These are phyloP conservation scores for Clonostachys rhizophaga DNA, from an alignment of 2,329 filamentous ascomycete genomes.

Conservation along the genomic window DNA sequence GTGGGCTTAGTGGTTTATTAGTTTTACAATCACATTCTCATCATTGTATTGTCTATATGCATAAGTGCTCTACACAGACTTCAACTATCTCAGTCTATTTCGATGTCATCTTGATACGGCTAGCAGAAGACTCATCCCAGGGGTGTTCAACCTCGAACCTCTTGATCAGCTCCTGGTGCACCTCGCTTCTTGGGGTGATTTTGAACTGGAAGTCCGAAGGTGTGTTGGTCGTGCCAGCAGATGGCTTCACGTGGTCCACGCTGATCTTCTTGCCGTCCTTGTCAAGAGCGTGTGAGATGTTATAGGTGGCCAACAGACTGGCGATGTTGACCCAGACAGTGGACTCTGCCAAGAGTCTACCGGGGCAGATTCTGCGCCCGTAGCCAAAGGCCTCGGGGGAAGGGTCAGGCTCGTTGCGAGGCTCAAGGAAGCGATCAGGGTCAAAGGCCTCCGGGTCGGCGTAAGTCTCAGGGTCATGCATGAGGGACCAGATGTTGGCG, in stretches of 20 bases:
- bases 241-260: not conserved
- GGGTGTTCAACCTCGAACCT: conserved; percentile 4
- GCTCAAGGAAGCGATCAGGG: conserved; percentile 2
- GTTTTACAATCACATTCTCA: no score
- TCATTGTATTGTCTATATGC: no score
- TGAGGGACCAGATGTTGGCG: conserved; percentile 14
- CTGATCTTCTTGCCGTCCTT: conserved; percentile 15
- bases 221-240: conserved; percentile 8
- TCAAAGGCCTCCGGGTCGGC: conserved; percentile 1
- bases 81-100: no score
- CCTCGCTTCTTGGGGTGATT: conserved; percentile 5
- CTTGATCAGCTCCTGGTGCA: conserved; percentile 7
- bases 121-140: conserved; percentile 3
- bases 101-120: no score
- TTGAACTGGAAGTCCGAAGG: conserved; percentile 1
- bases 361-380: conserved; percentile 12
- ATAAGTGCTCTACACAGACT: no score
- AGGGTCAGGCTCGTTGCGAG: conserved; percentile 7
- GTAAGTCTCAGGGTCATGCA: conserved; percentile 4
- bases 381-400: conserved; percentile 8
- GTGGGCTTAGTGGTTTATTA: no score
- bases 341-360: conserved; percentile 9
- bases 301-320: conserved; percentile 33
- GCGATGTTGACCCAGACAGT: conserved; percentile 14
- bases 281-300: conserved; percentile 23